Base-by-base conservation (phyloP, 192 early-diverging fungal genomes). In the Gonapodya prolifera region DNA sequence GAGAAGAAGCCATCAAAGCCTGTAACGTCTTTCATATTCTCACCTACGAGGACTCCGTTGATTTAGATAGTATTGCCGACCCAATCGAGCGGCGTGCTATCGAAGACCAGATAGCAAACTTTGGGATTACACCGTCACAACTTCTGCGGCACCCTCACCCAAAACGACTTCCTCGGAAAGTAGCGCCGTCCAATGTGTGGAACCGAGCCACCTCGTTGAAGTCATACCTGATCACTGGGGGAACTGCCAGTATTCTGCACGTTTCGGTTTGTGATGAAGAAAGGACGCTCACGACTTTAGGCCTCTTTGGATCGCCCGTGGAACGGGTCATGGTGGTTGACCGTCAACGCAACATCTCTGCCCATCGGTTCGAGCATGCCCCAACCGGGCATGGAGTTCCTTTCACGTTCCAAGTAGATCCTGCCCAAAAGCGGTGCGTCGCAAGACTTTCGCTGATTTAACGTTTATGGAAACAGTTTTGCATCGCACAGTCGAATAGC, bases 21-120 rank as follows among this genome's bases (percentile, higher is more conserved):
- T 81, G 94, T 82, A 98, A 98, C 81, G 94, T 98, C 1, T 98
- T 98, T 79, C 94, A 98, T 84, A 94, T 97, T 82, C 82, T 98
- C 76, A 96, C 96, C 0, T 98, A 98, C 78, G 96, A 98, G 78
- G 94, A 94, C 2, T 94, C 94, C 23, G 93, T 98, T 16, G 45
- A 61, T 23, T 23, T 61, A 73, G 95, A 97, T 80, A 81, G 89
- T 1, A 92, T 98, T 34, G 88, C 89, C 34, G 95, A 98, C 80
- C 92, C 93, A 1, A 84, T 97, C 32, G 95, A 98, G 81, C 89
- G 94, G 45, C 87, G 89, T 16, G 92, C 94, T 1, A 93, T 94
- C 18, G 95, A 95, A 75, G 95, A 94, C 76, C 94, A 96, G 79
- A 98, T 98, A 77, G 89, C 96, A 81, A 95, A 98, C 84, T 98